phyloP scores from a whole-genome alignment of 2,329 filamentous ascomycete genomes.

The Alternaria sp. region DNA sequence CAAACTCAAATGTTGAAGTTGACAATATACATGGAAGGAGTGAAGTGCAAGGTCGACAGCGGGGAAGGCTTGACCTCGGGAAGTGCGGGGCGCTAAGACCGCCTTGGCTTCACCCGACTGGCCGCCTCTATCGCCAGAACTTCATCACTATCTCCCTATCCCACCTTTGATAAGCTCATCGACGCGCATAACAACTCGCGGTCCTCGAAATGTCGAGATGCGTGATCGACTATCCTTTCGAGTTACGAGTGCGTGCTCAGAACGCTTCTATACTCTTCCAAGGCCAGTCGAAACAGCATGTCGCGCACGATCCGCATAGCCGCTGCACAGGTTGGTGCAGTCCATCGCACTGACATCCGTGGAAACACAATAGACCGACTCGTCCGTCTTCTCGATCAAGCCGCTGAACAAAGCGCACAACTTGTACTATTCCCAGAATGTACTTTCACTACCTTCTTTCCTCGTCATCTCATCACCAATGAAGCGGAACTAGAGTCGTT shows the following conservation, averaged over 20 bases:
- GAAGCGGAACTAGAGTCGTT: constrained; percentile 53
- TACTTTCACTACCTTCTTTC: constrained; percentile 63
- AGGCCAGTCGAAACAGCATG: constrained; percentile 28
- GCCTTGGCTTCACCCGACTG: not conserved
- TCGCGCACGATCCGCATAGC: constrained; percentile 53
- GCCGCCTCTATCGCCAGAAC: not conserved
- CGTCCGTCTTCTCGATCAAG: constrained; percentile 55
- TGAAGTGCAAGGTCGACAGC: not conserved
- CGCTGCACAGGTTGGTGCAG: constrained; percentile 60
- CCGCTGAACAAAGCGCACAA: constrained; percentile 52
- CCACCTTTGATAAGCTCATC: not conserved
- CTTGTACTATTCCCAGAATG: constrained; percentile 61
- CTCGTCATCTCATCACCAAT: constrained; percentile 56
- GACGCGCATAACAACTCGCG: not conserved
- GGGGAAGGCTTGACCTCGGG: not conserved
- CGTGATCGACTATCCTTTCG: not conserved
- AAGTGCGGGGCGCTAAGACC: not conserved
- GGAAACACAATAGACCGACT: constrained; percentile 54
- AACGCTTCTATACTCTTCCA: not conserved
- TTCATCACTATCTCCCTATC: not conserved
- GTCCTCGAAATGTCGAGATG: not conserved
- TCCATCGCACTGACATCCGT: constrained; percentile 50
- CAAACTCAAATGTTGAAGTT: not conserved
- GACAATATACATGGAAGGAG: not conserved
- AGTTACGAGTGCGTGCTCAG: not conserved